phyloP scores from a whole-genome alignment of 306 rosid species.

The Fragaria ananassa region DNA sequence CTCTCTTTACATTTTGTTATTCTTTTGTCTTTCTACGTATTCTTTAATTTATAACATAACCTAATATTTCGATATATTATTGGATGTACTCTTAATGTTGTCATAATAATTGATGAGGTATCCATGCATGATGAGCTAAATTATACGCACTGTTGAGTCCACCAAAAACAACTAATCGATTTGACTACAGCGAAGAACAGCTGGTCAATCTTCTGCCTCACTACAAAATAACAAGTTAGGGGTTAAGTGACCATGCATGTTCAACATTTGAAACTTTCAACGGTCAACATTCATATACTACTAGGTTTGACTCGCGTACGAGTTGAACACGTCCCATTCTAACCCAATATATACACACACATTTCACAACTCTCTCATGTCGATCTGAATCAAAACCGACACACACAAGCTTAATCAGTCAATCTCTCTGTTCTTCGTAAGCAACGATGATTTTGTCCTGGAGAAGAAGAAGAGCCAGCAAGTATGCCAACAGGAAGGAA shows the following conservation, averaged over 20 bases:
- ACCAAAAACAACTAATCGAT: not conserved
- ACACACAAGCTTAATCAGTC: not conserved
- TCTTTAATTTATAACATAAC: no score
- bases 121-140: no score
- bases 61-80: no score
- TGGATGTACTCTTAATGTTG: no score
- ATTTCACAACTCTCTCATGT: not conserved
- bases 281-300: conserved; percentile 59
- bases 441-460: conserved; percentile 61
- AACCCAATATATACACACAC: not conserved
- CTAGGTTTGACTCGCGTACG: conserved; percentile 43
- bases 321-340: not conserved
- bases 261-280: conserved; percentile 37
- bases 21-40: no score
- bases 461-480: conserved; percentile 49
- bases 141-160: not conserved
- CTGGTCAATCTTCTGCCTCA: not conserved
- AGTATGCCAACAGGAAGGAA: conserved; percentile 31
- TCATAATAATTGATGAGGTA: no score
- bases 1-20: no score
- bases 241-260: not conserved
- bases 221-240: not conserved
- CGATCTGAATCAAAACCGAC: not conserved
- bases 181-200: not conserved
- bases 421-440: not conserved